These are phyloP conservation scores for Calocera cornea DNA, from an alignment of 768 basidiomycete genomes.

Conservation along the genomic window DNA sequence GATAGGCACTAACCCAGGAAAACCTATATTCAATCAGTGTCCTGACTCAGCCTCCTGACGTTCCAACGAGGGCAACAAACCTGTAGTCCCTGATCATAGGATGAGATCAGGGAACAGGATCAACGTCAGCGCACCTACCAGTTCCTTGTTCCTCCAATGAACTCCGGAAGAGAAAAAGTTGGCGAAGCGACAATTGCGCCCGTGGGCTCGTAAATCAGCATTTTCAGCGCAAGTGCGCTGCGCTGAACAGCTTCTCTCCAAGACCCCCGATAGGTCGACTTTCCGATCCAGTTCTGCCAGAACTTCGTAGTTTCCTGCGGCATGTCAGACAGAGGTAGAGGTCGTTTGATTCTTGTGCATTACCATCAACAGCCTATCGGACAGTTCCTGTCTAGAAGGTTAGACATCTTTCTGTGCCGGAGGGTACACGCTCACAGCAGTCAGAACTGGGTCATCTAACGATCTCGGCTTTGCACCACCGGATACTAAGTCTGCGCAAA, in stretches of 20 bases:
- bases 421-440: conserved; percentile 31
- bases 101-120: conserved; percentile 7
- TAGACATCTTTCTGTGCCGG: neutral
- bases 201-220: conserved; percentile 85
- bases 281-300: conserved; percentile 83
- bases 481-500: neutral
- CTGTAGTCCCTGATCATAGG: conserved; percentile 45
- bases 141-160: conserved; percentile 78
- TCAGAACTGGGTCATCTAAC: conserved; percentile 60
- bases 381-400: conserved; percentile 32
- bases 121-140: conserved; percentile 38
- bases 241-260: conserved; percentile 95
- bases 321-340: conserved; percentile 12
- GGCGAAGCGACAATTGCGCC: conserved; percentile 92
- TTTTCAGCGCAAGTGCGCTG: conserved; percentile 84
- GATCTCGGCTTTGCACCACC: conserved; percentile 30
- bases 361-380: conserved; percentile 46
- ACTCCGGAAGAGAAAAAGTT: conserved; percentile 87
- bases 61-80: conserved; percentile 19
- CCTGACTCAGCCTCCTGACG: neutral
- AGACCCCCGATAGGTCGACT: conserved; percentile 76
- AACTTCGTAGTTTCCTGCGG: conserved; percentile 56
- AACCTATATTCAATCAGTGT: conserved; percentile 31
- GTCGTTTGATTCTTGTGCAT: neutral
- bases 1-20: conserved; percentile 37